Conservation (phyloP, 2,329 filamentous ascomycete species). For the Exophiala dermatitidis region DNA sequence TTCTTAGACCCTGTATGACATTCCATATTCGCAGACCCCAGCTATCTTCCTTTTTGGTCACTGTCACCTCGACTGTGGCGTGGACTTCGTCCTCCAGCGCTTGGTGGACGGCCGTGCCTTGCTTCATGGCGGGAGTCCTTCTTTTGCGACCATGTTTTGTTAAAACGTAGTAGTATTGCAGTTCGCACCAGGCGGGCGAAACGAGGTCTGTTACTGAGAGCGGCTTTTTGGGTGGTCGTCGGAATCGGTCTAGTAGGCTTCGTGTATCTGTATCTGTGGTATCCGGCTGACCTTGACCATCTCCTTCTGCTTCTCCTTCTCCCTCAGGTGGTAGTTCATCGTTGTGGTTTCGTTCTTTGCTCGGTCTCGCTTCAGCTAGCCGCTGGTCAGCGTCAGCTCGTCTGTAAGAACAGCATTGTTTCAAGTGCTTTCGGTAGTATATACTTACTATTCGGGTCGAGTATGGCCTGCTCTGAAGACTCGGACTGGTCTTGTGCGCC, state of each 20-base stretch:
- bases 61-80: slow-evolving; percentile 63
- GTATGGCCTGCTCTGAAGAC: slow-evolving; percentile 9
- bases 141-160: slow-evolving; percentile 68
- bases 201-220: slow-evolving; percentile 84
- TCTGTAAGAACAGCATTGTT: slow-evolving; percentile 40
- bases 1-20: slow-evolving; percentile 74
- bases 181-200: slow-evolving; percentile 88
- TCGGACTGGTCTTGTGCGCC: not conserved
- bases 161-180: slow-evolving; percentile 86
- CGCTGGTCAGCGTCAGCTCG: slow-evolving; percentile 29
- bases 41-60: slow-evolving; percentile 68
- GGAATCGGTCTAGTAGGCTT: slow-evolving; percentile 69
- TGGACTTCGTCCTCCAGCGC: slow-evolving; percentile 80
- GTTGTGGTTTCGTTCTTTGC: slow-evolving; percentile 1
- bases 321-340: slow-evolving; percentile 12
- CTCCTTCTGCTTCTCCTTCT: slow-evolving; percentile 9
- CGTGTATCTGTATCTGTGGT: slow-evolving; percentile 40
- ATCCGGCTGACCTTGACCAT: slow-evolving; percentile 4
- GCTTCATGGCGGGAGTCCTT: slow-evolving; percentile 73
- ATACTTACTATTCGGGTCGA: slow-evolving; percentile 22
- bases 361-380: slow-evolving; percentile 19
- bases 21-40: slow-evolving; percentile 87
- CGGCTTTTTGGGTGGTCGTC: slow-evolving; percentile 66
- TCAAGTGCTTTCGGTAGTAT: not conserved
- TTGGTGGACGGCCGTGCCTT: slow-evolving; percentile 72